phyloP scores from a whole-genome alignment of 2,329 filamentous ascomycete genomes.

The Orbilia oligospora region DNA sequence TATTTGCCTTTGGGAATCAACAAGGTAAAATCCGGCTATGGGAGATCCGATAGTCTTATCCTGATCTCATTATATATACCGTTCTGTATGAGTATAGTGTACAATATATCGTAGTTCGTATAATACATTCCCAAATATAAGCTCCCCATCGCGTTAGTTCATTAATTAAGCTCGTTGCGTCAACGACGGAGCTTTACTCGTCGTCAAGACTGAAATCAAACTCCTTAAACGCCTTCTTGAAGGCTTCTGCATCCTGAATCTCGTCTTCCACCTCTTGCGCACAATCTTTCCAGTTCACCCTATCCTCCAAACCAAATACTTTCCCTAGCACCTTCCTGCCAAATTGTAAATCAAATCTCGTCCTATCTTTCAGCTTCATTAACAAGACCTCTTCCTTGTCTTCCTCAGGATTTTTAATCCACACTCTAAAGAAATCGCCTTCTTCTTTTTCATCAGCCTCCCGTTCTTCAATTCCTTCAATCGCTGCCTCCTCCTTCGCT shows the following conservation, averaged over 20 bases:
- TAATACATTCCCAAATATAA: slow-evolving; percentile 41
- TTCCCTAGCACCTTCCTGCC: slow-evolving; percentile 90
- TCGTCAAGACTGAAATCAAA: slow-evolving; percentile 82
- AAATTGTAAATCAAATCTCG: slow-evolving; percentile 91
- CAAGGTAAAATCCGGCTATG: slow-evolving; percentile 88
- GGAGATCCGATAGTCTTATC: slow-evolving; percentile 79
- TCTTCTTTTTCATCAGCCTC: slow-evolving; percentile 56
- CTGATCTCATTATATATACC: not conserved
- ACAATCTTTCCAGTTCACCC: slow-evolving; percentile 89
- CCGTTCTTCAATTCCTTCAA: slow-evolving; percentile 62
- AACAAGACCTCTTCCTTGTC: slow-evolving; percentile 74
- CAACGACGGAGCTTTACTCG: not conserved
- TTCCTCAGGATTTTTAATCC: slow-evolving; percentile 72
- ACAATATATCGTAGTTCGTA: slow-evolving; percentile 46
- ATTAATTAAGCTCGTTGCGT: not conserved
- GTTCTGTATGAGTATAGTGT: slow-evolving; percentile 31
- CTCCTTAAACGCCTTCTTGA: slow-evolving; percentile 84
- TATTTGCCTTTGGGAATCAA: slow-evolving; percentile 90
- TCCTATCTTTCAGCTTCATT: slow-evolving; percentile 78
- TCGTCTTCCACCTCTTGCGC: slow-evolving; percentile 84
- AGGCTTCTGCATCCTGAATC: slow-evolving; percentile 80
- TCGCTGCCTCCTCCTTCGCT: slow-evolving; percentile 76
- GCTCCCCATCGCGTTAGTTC: not conserved
- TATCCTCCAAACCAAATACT: slow-evolving; percentile 81
- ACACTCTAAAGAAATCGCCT: slow-evolving; percentile 83